Evolutionary conservation across 2,329 filamentous ascomycete genomes (phyloP).

Genomic region (Cladophialophora psammophila): DNA sequence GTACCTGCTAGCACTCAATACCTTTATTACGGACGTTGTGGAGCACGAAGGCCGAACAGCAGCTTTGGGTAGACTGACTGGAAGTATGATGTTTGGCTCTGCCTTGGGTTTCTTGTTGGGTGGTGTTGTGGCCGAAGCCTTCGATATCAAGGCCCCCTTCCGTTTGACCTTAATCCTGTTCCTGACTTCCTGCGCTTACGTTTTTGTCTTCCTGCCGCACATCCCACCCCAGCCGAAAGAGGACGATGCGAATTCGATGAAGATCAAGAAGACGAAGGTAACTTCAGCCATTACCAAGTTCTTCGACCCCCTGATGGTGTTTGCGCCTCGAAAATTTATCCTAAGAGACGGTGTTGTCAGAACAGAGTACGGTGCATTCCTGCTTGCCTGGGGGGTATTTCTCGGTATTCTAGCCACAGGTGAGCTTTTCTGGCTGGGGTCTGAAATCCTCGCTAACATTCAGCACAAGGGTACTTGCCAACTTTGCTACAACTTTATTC

Average conservation of each 20-base stretch:
- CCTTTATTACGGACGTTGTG: conserved; percentile 71
- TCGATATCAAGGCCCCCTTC: conserved; percentile 71
- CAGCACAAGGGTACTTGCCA: conserved; percentile 63
- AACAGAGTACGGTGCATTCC: conserved; percentile 68
- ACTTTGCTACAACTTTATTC: conserved; percentile 67
- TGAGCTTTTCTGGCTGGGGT: conserved; percentile 1
- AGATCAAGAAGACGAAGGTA: conserved; percentile 43
- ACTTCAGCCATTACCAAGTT: conserved; percentile 39
- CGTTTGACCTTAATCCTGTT: conserved; percentile 68
- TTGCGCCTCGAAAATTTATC: conserved; percentile 65
- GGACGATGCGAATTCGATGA: not conserved
- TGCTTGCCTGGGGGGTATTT: conserved; percentile 71
- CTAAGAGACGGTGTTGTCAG: conserved; percentile 59
- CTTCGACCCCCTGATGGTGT: conserved; percentile 66
- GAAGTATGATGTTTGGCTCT: conserved; percentile 71
- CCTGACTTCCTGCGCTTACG: conserved; percentile 52
- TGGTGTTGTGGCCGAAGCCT: conserved; percentile 68
- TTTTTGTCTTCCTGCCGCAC: conserved; percentile 54
- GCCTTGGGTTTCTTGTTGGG: conserved; percentile 70
- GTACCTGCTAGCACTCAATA: conserved; percentile 73
- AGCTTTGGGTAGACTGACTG: conserved; percentile 71
- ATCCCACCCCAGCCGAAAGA: conserved; percentile 51
- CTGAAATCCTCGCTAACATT: conserved; percentile 12
- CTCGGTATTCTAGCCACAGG: conserved; percentile 71
- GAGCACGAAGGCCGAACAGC: conserved; percentile 66